phyloP scores from a whole-genome alignment of 768 basidiomycete genomes.

The Candolleomyces aberdarensis region DNA sequence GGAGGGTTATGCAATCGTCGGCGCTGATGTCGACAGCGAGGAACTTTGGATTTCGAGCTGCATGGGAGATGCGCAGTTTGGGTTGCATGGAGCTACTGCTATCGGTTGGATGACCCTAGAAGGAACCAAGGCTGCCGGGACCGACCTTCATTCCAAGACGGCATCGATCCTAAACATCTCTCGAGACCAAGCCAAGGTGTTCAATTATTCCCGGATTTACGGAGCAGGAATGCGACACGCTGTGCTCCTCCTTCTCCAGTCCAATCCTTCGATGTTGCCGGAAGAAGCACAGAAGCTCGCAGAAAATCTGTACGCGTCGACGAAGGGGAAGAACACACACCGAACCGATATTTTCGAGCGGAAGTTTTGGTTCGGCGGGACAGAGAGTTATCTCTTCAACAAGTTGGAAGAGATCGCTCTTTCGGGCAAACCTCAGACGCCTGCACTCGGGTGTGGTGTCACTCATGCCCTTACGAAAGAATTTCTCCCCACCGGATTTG shows the following conservation, averaged over 20 bases:
- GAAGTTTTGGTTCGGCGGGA: conserved; percentile 96
- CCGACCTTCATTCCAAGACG: conserved; percentile 96
- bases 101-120: conserved; percentile 99
- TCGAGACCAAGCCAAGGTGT: conserved; percentile 94
- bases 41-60: conserved; percentile 99
- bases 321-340: conserved; percentile 89
- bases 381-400: conserved; percentile 96
- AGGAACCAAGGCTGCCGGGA: conserved; percentile 91
- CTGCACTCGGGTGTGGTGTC: conserved; percentile 90
- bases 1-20: conserved; percentile 89
- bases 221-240: conserved; percentile 98
- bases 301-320: conserved; percentile 82
- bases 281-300: conserved; percentile 80
- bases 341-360: conserved; percentile 69
- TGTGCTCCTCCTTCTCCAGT: conserved; percentile 79
- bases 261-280: conserved; percentile 73
- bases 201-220: conserved; percentile 98
- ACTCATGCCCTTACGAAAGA: conserved; percentile 92
- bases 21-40: conserved; percentile 98
- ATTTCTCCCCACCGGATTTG: conserved; percentile 77
- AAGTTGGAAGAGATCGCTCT: conserved; percentile 93
- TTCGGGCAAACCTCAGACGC: conserved; percentile 83
- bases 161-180: conserved; percentile 91
- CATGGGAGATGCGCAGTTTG: conserved; percentile 98
- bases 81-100: conserved; percentile 92